These are phyloP conservation scores for Recurvomyces mirabilis DNA, from an alignment of 495 filamentous ascomycete species.

Conservation along the genomic window DNA sequence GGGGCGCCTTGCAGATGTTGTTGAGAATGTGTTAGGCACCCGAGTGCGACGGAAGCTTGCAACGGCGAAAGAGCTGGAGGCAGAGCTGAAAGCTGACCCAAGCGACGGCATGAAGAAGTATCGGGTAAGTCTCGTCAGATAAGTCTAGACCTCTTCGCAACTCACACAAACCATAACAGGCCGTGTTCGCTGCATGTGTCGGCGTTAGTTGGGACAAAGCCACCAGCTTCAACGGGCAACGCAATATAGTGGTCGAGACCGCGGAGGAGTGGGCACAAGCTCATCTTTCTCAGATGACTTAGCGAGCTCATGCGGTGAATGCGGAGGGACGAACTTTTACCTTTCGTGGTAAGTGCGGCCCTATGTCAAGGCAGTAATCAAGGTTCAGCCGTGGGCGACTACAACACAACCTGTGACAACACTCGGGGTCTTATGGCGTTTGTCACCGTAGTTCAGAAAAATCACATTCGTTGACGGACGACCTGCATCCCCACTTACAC, in stretches of 20 bases:
- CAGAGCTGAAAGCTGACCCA: conserved; percentile 36
- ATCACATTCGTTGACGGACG: too few relatives aligned
- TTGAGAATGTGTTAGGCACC: conserved; percentile 34
- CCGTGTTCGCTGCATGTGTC: conserved; percentile 44
- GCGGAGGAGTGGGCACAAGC: background rate
- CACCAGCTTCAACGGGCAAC: background rate
- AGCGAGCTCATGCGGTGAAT: background rate
- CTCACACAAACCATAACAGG: background rate
- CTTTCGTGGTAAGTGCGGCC: too few relatives aligned
- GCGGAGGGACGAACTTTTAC: too few relatives aligned
- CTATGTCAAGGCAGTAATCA: too few relatives aligned
- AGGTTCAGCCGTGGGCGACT: too few relatives aligned
- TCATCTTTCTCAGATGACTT: too few relatives aligned
- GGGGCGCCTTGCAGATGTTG: conserved; percentile 37
- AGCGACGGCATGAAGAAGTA: conserved; percentile 46
- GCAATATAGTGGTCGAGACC: background rate
- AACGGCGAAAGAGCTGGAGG: conserved; percentile 31
- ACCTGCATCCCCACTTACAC: too few relatives aligned
- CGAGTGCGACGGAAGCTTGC: conserved; percentile 38
- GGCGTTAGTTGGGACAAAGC: conserved; percentile 49
- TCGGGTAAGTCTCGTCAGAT: conserved; percentile 26
- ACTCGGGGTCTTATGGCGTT: too few relatives aligned
- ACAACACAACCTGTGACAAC: too few relatives aligned
- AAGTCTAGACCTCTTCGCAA: background rate
- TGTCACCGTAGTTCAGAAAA: too few relatives aligned